Base-by-base conservation (phyloP, 345 rosid species). In the Streptanthus diversifolius region DNA sequence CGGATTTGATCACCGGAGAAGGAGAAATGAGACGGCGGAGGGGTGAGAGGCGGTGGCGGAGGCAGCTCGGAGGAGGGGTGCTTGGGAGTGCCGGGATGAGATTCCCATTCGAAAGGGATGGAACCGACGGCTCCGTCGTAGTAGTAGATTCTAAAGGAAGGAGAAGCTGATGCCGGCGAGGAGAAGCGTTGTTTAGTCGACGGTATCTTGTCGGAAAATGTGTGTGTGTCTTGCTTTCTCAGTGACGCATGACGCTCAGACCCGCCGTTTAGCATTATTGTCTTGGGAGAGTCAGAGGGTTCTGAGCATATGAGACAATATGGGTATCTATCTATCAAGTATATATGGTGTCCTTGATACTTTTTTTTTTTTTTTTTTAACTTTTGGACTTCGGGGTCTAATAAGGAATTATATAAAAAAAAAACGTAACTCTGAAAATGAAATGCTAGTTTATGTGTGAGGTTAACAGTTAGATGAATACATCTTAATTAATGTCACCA, bases 21-120 rank as follows among this genome's bases (percentile, higher is more conserved):
- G 1, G 79, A 60, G 63, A 75, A 76, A 47, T 70, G 80, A 63
- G 71, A 70, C 21, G 80, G 80, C 13, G 80, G 80, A 55, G 80
- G 80, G 64, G 80, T 76, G 54, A 76, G 80, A 44, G 78, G 78
- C 5, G 65, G 75, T 5, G 13, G 66, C 1, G 71, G 54, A 70
- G 75, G 61, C 13, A 63, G 35, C 12, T 70, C 75, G 7, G 74
- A 63, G 30, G 75, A 63, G 2, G 80, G 37, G 25, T 76, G 71
- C 25, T 76, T 76, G 21, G 80, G 80, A 18, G 80, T 76, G 21
- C 80, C 80, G 1, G 80, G 80, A 25, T 69, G 75, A 64, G 80
- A 54, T 56, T 76, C 80, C 80, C 80, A 76, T 37, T 69, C 80
- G 53, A 76, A 76, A 14, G 80, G 80, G 59, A 76, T 66, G 21